Evolutionary conservation across 768 basidiomycete species (phyloP).

Genomic region (Polyporus arcularius): DNA sequence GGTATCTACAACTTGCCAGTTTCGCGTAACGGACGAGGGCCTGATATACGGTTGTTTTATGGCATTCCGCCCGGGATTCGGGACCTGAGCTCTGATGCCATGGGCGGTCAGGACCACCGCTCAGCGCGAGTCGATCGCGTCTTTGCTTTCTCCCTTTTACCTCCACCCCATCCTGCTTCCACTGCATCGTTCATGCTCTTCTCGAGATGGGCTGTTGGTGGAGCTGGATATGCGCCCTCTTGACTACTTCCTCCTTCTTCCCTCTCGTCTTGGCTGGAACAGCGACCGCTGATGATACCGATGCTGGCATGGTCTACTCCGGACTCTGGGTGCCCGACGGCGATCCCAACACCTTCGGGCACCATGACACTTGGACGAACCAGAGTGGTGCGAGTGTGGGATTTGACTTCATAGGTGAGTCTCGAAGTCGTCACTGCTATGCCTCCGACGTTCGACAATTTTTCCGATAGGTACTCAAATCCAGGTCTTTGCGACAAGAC

Average conservation of each 20-base stretch:
- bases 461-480: conserved; percentile 6
- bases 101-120: neutral
- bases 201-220: too few relatives aligned
- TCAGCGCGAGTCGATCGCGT: neutral
- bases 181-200: too few relatives aligned
- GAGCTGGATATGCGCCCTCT: neutral
- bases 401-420: conserved; percentile 14
- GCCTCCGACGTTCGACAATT: neutral
- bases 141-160: neutral
- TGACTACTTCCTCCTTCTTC: neutral
- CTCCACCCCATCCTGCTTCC: neutral
- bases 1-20: neutral
- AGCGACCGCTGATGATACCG: conserved; percentile 6
- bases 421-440: neutral
- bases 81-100: too few relatives aligned
- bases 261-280: neutral
- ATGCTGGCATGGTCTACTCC: conserved; percentile 14
- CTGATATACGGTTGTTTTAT: neutral
- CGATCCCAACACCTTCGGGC: conserved; percentile 8
- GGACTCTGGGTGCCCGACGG: conserved; percentile 14
- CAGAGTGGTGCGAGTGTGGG: conserved; percentile 11
- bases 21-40: neutral
- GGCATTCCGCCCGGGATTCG: neutral
- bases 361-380: conserved; percentile 16
- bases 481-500: conserved; percentile 8